Percentiles rank a stretch among this genome's conserved stretches.
Conservation (phyloP, 2,329 filamentous ascomycete genomes). For the Raffaelea albimanens region DNA sequence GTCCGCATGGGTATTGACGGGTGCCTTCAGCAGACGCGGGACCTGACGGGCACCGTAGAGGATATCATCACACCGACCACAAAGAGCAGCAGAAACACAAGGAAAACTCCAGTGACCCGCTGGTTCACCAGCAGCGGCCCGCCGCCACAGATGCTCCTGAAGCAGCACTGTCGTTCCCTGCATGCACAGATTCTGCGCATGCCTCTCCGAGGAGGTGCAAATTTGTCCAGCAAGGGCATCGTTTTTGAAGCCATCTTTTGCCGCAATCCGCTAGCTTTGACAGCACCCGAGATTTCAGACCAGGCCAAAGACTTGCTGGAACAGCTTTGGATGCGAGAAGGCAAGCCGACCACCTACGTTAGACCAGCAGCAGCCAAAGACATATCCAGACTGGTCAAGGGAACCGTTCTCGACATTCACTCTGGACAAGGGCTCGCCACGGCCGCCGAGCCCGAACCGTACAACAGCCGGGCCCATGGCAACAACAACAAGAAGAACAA, state of each 20-base stretch:
- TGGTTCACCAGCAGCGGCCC: slow-evolving; percentile 13
- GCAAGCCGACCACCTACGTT: too few species aligned
- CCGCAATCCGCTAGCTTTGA: slow-evolving; percentile 5
- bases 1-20: slow-evolving; percentile 2
- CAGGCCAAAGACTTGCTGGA: slow-evolving; percentile 3
- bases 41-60: slow-evolving; percentile 2
- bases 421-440: slow-evolving; percentile 5
- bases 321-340: too few species aligned
- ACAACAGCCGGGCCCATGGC: too few species aligned
- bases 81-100: too few species aligned
- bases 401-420: slow-evolving; percentile 4
- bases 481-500: too few species aligned
- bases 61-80: neutral
- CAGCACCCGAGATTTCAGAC: slow-evolving; percentile 1
- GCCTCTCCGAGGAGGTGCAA: too few species aligned
- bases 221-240: too few species aligned
- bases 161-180: slow-evolving; percentile 8
- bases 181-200: slow-evolving; percentile 1
- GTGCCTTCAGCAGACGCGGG: slow-evolving; percentile 12
- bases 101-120: neutral
- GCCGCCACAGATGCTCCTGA: slow-evolving; percentile 9
- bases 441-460: neutral
- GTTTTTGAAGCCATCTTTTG: slow-evolving; percentile 11
- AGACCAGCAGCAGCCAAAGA: too few species aligned
- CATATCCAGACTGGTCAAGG: too few species aligned